Evolutionary conservation across 257 asterid genomes (phyloP), one percentile per base, ranked within the genome.

Genomic region (Solanum sejunctum): DNA sequence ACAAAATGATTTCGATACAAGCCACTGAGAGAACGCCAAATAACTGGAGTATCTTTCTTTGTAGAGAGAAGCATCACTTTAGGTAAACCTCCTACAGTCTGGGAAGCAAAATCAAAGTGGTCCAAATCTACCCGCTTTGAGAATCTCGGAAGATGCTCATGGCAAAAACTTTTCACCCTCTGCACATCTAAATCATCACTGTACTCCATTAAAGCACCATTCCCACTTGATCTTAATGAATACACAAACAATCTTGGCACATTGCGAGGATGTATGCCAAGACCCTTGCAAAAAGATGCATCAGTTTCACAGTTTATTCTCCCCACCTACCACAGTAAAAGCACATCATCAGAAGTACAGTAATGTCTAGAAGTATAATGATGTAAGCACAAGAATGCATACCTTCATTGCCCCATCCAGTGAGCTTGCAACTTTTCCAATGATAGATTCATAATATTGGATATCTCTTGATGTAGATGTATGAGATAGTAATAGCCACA

Each of bases 11-110:
- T 92, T 88, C 71, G 92, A 87, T 91, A 92, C 86, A 96, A 87
- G 86, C 99, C 99, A 84, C 97, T 95, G 67, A 96, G 92, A 55
- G 90, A 93, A 66, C 95, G 97, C 99, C 99, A 97, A 80, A 97
- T 97, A 49, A 92, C 91, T 5, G 99, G 99, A 23, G 98, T 94
- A 85, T 81, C 93, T 85, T 91, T 93, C 93, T 97, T 97, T n/a
- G 97, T 87, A 7, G 99, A 95, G 81, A 97, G 90, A 85, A 97
- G 97, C 88, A 95, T 81, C 80, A 97, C 97, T 90, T 87, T 94
- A 63, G 98, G 99, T 78, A 92, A 85, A 43, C 64, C 89, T 82
- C 92, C 93, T 26, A 84, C 85, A 39, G 64, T 21, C 85, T 83
- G 92, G 69, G 97, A 86, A 49, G 85, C 91, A 54, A 89, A 83